Percentiles rank a stretch among this genome's conserved stretches.
These are phyloP conservation scores for Nannizziopsis arthrosporioides DNA, from an alignment of 2,329 filamentous ascomycete genomes.

Conservation along the genomic window DNA sequence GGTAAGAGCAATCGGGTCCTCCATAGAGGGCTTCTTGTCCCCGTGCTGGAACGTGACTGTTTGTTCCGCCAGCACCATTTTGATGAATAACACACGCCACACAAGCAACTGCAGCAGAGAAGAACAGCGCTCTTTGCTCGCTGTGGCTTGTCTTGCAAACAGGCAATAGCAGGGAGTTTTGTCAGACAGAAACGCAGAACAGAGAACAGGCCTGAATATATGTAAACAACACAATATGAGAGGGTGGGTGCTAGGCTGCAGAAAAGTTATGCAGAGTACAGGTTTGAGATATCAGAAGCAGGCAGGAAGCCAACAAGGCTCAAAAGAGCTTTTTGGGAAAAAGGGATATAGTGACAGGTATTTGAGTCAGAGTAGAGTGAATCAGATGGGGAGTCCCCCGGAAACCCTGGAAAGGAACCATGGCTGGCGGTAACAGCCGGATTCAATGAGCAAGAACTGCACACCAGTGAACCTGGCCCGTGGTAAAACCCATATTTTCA, in stretches of 20 bases:
- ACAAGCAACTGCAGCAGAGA: too few species aligned
- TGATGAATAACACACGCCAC: not conserved
- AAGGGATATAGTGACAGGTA: not conserved
- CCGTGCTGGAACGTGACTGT: not conserved
- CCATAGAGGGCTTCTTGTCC: not conserved
- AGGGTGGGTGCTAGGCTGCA: too few species aligned
- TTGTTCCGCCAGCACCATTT: not conserved
- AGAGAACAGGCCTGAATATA: too few species aligned
- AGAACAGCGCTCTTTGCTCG: too few species aligned
- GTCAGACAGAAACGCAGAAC: too few species aligned
- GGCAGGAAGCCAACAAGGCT: not conserved
- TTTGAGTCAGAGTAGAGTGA: constrained; percentile 2
- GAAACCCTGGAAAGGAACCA: constrained; percentile 6
- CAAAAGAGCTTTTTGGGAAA: not conserved
- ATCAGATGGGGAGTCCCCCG: constrained; percentile 8
- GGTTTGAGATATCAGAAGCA: not conserved
- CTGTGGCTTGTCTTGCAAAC: too few species aligned
- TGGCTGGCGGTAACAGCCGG: constrained; percentile 8
- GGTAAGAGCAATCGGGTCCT: not conserved
- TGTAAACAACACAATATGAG: too few species aligned
- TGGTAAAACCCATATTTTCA: not conserved
- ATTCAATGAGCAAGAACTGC: constrained; percentile 9
- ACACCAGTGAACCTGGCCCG: constrained; percentile 3
- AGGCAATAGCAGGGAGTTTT: too few species aligned
- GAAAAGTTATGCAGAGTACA: not conserved